Evolutionary conservation across 768 basidiomycete species (phyloP).

Genomic region (Guyanaporus albipodus): DNA sequence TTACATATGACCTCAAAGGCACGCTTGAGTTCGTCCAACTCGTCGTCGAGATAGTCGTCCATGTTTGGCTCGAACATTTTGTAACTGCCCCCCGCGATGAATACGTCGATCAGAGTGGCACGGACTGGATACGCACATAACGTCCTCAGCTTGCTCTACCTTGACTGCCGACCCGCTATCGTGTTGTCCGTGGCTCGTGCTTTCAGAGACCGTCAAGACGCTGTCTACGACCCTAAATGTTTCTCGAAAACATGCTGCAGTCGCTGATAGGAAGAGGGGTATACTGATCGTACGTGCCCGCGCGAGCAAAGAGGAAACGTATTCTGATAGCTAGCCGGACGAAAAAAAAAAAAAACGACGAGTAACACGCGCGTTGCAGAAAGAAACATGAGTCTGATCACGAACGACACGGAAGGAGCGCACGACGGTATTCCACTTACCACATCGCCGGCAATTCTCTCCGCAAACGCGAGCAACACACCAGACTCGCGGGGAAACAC

Average conservation of each 20-base stretch:
- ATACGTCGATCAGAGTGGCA: not conserved
- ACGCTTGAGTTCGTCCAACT: constrained; percentile 76
- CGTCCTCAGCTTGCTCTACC: constrained; percentile 66
- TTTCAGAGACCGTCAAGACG: constrained; percentile 53
- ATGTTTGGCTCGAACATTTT: constrained; percentile 95
- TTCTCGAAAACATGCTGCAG: constrained; percentile 87
- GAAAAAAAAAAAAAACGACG: not conserved
- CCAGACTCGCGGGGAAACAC: constrained; percentile 81
- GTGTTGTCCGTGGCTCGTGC: constrained; percentile 1
- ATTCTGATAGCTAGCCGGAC: constrained; percentile 93
- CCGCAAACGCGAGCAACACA: constrained; percentile 79
- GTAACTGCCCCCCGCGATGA: constrained; percentile 51
- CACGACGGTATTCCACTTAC: too few species aligned
- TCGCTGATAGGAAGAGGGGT: constrained; percentile 73
- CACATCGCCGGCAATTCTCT: constrained; percentile 81
- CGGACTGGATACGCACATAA: constrained; percentile 54
- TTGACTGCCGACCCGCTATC: constrained; percentile 31
- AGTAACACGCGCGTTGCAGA: not conserved
- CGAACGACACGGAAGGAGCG: not conserved
- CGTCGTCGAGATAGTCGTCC: constrained; percentile 97
- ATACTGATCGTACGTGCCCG: constrained; percentile 73
- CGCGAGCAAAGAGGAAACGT: constrained; percentile 71
- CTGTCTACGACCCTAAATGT: constrained; percentile 82
- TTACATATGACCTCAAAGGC: constrained; percentile 71
- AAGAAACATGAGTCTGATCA: not conserved